Evolutionary conservation across 1,139 yeast species (phyloP), one percentile per base, ranked within the genome.

Genomic region (Pneumocystis canis): DNA sequence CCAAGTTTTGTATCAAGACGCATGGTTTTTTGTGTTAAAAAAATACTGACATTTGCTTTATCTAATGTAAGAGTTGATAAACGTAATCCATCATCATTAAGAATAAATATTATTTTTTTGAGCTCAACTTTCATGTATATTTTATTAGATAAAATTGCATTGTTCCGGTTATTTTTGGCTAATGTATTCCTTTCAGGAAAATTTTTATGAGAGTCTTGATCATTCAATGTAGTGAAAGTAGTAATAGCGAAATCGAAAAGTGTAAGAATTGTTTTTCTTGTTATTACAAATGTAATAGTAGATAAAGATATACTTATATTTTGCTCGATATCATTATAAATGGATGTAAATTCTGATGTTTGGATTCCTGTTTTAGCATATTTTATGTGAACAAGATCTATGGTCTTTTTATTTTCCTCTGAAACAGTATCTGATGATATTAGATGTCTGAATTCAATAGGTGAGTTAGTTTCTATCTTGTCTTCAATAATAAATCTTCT

Each of bases 51-150:
- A 61, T 81, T 80, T 1, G 96, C 97, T 9, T 87, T 82, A 63
- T 89, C 84, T 62, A 94, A 76, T 63, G 82, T 80, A 65, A 90
- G 72, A 0, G 96, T 89, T 0, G 96, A 96, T 60, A 94, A 73
- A 68, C 87, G 85, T 58, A 84, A 78, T 2, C 92, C 86, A 66
- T 89, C 95, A 70, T 92, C 97, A 71, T 88, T 87, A 60, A 94
- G 76, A 3, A 87, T 82, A 65, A 89, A 72, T 31, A 85, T 82
- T 18, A 92, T 82, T 70, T 96, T 85, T 63, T 84, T 89, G 70
- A 92, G 76, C 60, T 80, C 80, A 25, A 92, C 78, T 58, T 80
- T 78, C 57, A 90, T 84, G 63, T 84, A 83, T 58, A 89, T 85
- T 69, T 82, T 85, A 14, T 63, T 65, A 30, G 33, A 54, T 47